These are phyloP conservation scores for Ceratocystis diversiconidia DNA, from an alignment of 2,329 filamentous ascomycete genomes.

Conservation along the genomic window DNA sequence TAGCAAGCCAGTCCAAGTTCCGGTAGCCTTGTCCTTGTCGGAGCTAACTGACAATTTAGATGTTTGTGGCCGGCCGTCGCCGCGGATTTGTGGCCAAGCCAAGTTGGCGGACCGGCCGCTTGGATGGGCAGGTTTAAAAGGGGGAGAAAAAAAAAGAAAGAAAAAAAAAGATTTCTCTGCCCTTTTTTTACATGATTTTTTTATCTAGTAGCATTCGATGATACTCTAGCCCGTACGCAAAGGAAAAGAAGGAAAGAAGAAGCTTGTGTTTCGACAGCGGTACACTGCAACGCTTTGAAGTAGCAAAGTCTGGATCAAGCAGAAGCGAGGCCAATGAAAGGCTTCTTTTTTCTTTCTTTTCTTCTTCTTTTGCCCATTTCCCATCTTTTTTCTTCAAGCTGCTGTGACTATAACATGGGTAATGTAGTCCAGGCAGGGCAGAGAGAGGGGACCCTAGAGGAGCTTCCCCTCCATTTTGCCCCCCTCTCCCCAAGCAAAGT, in stretches of 20 bases:
- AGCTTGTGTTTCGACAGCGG: neutral
- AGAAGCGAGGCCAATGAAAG: neutral
- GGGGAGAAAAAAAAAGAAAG: neutral
- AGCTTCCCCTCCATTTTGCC: neutral
- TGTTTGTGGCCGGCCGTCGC: neutral
- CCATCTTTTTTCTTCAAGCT: slow-evolving; percentile 6
- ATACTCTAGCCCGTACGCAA: neutral
- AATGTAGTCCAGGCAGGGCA: neutral
- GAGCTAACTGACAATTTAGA: slow-evolving; percentile 1
- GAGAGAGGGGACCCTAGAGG: neutral
- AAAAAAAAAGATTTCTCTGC: neutral
- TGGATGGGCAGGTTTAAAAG: neutral
- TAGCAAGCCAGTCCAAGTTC: neutral
- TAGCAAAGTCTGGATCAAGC: neutral
- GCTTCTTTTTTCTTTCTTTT: neutral
- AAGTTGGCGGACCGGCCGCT: neutral
- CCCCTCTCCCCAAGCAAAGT: neutral
- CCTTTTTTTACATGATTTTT: neutral
- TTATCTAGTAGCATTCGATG: neutral
- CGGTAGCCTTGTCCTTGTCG: slow-evolving; percentile 3
- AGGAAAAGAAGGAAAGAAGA: neutral
- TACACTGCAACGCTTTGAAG: slow-evolving; percentile 1
- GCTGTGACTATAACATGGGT: slow-evolving; percentile 5
- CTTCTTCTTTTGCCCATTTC: neutral
- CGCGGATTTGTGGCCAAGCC: neutral